A percentile compares a stretch with the other conserved stretches of the same genome.
These are phyloP conservation scores for Aureobasidium vineae DNA, from an alignment of 2,329 filamentous ascomycete species.

Conservation along the genomic window DNA sequence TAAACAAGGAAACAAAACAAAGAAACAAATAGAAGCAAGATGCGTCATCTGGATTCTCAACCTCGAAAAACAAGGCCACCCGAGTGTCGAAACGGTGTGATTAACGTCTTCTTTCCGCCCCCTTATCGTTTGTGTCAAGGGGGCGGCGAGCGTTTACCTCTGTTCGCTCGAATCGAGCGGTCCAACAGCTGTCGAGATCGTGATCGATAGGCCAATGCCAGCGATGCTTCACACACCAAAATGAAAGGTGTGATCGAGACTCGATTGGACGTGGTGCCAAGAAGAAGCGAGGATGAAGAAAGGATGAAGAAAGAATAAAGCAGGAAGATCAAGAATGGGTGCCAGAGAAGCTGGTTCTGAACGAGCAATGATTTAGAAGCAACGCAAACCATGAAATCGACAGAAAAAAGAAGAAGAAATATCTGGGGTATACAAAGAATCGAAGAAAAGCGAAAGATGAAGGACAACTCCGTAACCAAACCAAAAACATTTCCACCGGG, in stretches of 20 bases:
- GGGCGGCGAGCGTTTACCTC: not conserved
- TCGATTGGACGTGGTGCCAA: not conserved
- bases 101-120: slow-evolving; percentile 11
- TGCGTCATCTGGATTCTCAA: slow-evolving; percentile 4
- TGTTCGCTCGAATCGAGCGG: slow-evolving; percentile 18
- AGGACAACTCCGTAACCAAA: slow-evolving; percentile 16
- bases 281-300: not conserved
- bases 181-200: slow-evolving; percentile 21
- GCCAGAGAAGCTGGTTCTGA: not conserved
- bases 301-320: not conserved
- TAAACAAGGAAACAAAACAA: slow-evolving; percentile 19
- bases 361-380: slow-evolving; percentile 6
- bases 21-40: slow-evolving; percentile 13
- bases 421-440: slow-evolving; percentile 25
- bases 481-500: slow-evolving; percentile 12
- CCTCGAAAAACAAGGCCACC: not conserved
- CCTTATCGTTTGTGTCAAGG: slow-evolving; percentile 11
- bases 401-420: not conserved
- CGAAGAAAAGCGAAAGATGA: slow-evolving; percentile 15
- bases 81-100: slow-evolving; percentile 12
- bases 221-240: not conserved
- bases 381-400: slow-evolving; percentile 16
- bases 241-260: not conserved
- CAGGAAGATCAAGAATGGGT: not conserved
- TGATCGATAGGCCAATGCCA: slow-evolving; percentile 10